These are phyloP conservation scores for Beta corolliflora DNA, from an alignment of 179 eudicot genomes.

Conservation along the genomic window DNA sequence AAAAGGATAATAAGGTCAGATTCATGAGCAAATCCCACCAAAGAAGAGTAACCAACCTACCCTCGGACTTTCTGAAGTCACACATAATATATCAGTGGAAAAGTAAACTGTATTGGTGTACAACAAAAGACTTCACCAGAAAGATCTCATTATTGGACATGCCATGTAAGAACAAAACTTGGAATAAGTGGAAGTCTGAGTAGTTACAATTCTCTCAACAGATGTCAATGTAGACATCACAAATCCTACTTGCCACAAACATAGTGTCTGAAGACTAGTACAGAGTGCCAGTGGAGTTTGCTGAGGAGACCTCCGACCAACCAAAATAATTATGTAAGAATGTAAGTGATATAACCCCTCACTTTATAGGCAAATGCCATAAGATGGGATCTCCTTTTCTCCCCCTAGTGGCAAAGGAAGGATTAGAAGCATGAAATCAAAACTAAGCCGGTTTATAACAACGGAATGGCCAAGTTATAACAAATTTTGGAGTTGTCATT, in stretches of 20 bases:
- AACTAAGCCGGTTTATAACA: too few species aligned
- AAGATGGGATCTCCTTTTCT: neutral
- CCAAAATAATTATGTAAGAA: neutral
- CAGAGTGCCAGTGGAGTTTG: neutral
- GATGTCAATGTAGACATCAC: neutral
- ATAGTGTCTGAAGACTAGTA: neutral
- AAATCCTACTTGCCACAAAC: neutral
- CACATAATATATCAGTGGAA: neutral
- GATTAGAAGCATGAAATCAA: neutral
- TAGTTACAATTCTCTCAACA: neutral
- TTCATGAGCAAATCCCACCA: neutral
- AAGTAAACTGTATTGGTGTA: neutral
- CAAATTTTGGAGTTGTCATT: too few species aligned
- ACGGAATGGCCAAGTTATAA: too few species aligned
- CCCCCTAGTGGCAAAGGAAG: neutral
- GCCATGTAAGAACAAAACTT: neutral
- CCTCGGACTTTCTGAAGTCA: neutral
- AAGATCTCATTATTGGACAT: neutral
- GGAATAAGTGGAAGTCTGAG: neutral
- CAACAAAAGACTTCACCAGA: neutral
- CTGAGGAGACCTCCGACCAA: neutral
- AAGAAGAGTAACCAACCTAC: neutral
- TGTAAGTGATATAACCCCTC: neutral
- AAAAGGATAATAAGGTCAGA: neutral
- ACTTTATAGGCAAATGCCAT: neutral